Evolutionary conservation across 768 basidiomycete genomes (phyloP).

Genomic region (Calvatia gigantea): DNA sequence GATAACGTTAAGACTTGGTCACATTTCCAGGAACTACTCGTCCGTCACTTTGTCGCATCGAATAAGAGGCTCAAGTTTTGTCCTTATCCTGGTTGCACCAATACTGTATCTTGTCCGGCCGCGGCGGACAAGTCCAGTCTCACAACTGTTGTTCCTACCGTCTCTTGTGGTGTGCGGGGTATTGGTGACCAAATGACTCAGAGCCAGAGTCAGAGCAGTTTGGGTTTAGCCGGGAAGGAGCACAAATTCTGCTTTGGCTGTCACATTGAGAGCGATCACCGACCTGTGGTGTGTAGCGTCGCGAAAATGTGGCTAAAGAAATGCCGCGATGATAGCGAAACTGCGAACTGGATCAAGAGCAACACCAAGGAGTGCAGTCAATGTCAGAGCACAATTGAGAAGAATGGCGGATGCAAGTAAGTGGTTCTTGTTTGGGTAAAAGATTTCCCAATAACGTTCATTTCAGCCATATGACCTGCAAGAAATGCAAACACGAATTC

Average conservation of each 20-base stretch:
- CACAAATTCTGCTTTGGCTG: slow-evolving; percentile 97
- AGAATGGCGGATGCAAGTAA: slow-evolving; percentile 99
- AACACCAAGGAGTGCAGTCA: slow-evolving; percentile 98
- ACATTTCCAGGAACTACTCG: slow-evolving; percentile 84
- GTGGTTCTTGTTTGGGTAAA: slow-evolving; percentile 30
- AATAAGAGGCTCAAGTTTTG: slow-evolving; percentile 87
- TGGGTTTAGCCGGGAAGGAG: slow-evolving; percentile 37
- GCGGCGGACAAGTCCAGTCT: slow-evolving; percentile 74
- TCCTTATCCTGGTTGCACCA: slow-evolving; percentile 91
- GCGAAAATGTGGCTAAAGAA: slow-evolving; percentile 96
- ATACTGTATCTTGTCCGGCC: slow-evolving; percentile 88
- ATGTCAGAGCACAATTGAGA: slow-evolving; percentile 98
- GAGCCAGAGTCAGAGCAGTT: slow-evolving; percentile 26
- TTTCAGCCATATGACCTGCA: slow-evolving; percentile 97
- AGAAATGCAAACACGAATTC: slow-evolving; percentile 98
- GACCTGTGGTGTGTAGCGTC: slow-evolving; percentile 85
- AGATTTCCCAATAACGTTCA: slow-evolving; percentile 10
- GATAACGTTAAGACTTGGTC: slow-evolving; percentile 51
- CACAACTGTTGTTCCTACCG: slow-evolving; percentile 81
- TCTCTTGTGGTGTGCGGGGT: slow-evolving; percentile 71
- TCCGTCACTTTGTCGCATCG: slow-evolving; percentile 87
- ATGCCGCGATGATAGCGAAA: slow-evolving; percentile 96
- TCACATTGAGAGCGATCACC: slow-evolving; percentile 81
- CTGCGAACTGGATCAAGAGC: slow-evolving; percentile 99
- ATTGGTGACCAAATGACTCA: slow-evolving; percentile 32